Base-by-base conservation (phyloP, 768 basidiomycete genomes). In the Stropharia rugosoannulata region DNA sequence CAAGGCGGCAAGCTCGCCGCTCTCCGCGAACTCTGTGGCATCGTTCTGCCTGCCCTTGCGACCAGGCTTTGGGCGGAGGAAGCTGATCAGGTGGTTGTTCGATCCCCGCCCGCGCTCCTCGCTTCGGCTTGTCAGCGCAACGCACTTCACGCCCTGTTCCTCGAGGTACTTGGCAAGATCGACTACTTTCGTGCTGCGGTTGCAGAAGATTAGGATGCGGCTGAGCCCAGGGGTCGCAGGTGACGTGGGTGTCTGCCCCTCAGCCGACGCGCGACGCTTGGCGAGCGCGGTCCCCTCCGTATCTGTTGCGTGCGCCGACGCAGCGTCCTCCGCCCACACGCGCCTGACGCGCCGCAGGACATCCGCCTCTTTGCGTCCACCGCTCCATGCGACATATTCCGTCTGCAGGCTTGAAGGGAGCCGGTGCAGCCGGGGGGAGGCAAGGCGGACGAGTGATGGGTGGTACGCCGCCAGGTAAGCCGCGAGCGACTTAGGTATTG, bases 201-300 rank as follows among this genome's bases (percentile, higher is more conserved):
- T 97, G 66, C 87, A 88, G 67, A 97, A 96, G 9, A 97, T 74
- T 45, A 97, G 74, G 12, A 94, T 72, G 67, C 90, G 91, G 46
- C 85, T 84, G 50, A 85, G 75, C 22, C 66, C 29, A 32, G 2
- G 29, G 5, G 29, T n/a, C n/a, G n/a, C n/a, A n/a, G n/a, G n/a
- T n/a, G n/a, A n/a, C n/a, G n/a, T 4, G 29, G 29, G 9, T 32
- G 29, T 10, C 29, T 4, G 3, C 29, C 9, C 9, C 3, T 32
- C 9, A 10, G 29, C 29, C 29, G 29, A 6, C 5, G 5, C 59
- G 1, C 37, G 62, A 56, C 13, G 60, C 52, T 59, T 41, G 32
- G 9, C 45, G 19, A 29, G 47, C 18, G 19, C 32, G 27, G 15
- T 15, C n/a, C 22, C 42, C n/a, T 38, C 19, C 15, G 12, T 13